Conservation (phyloP, 23 red algal species). For the Porphyridium purpureum region DNA sequence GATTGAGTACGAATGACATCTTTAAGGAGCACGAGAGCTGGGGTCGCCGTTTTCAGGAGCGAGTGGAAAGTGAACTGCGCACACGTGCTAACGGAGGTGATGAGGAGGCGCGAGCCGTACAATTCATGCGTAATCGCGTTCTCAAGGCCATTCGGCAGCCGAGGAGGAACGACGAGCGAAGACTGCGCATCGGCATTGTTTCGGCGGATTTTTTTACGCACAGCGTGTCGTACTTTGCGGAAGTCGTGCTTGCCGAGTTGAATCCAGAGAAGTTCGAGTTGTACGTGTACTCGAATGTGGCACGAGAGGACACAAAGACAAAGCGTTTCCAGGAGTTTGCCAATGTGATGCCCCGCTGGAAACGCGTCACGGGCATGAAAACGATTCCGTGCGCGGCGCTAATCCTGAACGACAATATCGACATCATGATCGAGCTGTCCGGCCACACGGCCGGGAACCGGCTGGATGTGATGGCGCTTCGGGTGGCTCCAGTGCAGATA, state of each 20-base stretch:
- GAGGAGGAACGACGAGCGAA: slow-evolving; percentile 9
- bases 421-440: slow-evolving; percentile 50
- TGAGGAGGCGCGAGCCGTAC: background rate
- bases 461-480: slow-evolving; percentile 59
- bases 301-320: slow-evolving; percentile 48
- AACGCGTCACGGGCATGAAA: slow-evolving; percentile 23
- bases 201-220: slow-evolving; percentile 81
- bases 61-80: background rate
- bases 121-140: too few species aligned
- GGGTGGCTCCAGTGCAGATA: slow-evolving; percentile 48
- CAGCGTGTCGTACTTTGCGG: slow-evolving; percentile 63
- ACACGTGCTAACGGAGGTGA: slow-evolving; percentile 2
- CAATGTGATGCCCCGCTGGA: slow-evolving; percentile 22
- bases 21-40: slow-evolving; percentile 29
- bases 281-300: slow-evolving; percentile 64
- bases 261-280: slow-evolving; percentile 29
- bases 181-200: slow-evolving; percentile 40
- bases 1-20: slow-evolving; percentile 20
- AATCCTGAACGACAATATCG: slow-evolving; percentile 51
- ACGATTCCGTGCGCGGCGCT: slow-evolving; percentile 16
- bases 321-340: slow-evolving; percentile 17
- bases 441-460: slow-evolving; percentile 69
- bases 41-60: slow-evolving; percentile 33
- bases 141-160: background rate
- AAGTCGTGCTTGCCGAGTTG: slow-evolving; percentile 37